Percentiles rank a stretch among this genome's conserved stretches.
These are phyloP conservation scores for Clonostachys sp. DNA, from an alignment of 2,329 filamentous ascomycete genomes.

Conservation along the genomic window DNA sequence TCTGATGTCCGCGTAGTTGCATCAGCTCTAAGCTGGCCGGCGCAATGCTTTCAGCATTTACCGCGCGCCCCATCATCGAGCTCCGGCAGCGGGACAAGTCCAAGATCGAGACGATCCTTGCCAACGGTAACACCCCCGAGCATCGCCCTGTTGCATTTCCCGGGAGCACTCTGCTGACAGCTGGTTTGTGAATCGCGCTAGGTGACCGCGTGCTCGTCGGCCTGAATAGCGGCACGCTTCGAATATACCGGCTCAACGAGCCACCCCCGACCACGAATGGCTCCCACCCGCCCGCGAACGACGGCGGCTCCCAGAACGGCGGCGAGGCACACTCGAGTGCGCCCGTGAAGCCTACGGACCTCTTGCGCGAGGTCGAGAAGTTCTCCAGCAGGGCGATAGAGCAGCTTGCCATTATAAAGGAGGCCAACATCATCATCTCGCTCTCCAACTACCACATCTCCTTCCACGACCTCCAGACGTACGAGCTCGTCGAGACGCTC, in stretches of 20 bases:
- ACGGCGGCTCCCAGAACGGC: conserved; percentile 19
- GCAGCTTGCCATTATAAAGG: conserved; percentile 92
- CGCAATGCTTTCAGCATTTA: conserved; percentile 95
- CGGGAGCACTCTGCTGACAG: background rate
- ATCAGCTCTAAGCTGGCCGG: conserved; percentile 32
- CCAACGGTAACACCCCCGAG: conserved; percentile 60
- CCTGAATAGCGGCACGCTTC: conserved; percentile 81
- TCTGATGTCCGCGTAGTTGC: conserved; percentile 15
- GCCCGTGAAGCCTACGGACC: conserved; percentile 62
- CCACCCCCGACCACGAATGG: conserved; percentile 29
- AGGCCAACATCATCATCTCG: conserved; percentile 86
- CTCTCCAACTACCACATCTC: conserved; percentile 87
- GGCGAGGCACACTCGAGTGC: conserved; percentile 16
- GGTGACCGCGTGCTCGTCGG: conserved; percentile 90
- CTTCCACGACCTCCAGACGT: conserved; percentile 83
- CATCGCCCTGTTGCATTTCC: background rate
- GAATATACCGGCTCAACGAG: conserved; percentile 89
- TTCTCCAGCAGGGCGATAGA: conserved; percentile 89
- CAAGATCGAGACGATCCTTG: conserved; percentile 92
- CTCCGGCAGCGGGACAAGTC: conserved; percentile 93
- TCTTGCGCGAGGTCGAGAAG: conserved; percentile 87
- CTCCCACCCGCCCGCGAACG: conserved; percentile 14
- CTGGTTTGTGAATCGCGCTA: conserved; percentile 20
- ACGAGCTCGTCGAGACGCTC: conserved; percentile 74
- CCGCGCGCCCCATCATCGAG: conserved; percentile 93